Conservation (phyloP, 441 rosid species). For the Eutrema salsugineum region DNA sequence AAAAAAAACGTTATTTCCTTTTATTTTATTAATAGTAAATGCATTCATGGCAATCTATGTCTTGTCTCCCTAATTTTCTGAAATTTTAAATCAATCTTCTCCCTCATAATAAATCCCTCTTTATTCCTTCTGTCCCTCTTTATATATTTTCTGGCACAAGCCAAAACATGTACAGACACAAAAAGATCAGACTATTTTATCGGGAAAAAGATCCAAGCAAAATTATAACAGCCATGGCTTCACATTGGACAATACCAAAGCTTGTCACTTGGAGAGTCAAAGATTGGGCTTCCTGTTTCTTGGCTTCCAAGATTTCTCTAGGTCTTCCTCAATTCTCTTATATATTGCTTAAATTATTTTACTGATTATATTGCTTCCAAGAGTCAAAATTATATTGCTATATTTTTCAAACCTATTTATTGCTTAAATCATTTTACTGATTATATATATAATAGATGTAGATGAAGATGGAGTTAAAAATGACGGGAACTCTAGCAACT, state of each 20-base stretch:
- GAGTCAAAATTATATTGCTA: too few relatives aligned
- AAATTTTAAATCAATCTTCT: slow-evolving; percentile 27
- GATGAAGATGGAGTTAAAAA: slow-evolving; percentile 24
- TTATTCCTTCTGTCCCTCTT: background rate
- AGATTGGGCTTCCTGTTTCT: slow-evolving; percentile 64
- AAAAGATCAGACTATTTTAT: background rate
- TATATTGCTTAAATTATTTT: background rate
- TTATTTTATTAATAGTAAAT: too few relatives aligned
- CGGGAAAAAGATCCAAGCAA: background rate
- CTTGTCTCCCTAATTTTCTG: slow-evolving; percentile 4
- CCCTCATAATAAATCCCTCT: slow-evolving; percentile 23
- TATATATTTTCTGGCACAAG: background rate
- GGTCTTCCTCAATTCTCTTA: slow-evolving; percentile 23
- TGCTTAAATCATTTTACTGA: background rate
- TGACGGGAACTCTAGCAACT: slow-evolving; percentile 24
- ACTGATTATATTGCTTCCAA: background rate
- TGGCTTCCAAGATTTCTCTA: slow-evolving; percentile 47
- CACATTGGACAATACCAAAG: slow-evolving; percentile 46
- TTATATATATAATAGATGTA: slow-evolving; percentile 31
- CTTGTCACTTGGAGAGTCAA: slow-evolving; percentile 56
- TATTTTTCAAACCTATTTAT: too few relatives aligned
- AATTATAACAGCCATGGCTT: slow-evolving; percentile 32
- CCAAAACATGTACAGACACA: background rate
- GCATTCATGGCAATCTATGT: slow-evolving; percentile 27
- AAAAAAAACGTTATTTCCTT: too few relatives aligned